Base-by-base conservation (phyloP, 2,329 filamentous ascomycete species). In the Onygenales sp. region DNA sequence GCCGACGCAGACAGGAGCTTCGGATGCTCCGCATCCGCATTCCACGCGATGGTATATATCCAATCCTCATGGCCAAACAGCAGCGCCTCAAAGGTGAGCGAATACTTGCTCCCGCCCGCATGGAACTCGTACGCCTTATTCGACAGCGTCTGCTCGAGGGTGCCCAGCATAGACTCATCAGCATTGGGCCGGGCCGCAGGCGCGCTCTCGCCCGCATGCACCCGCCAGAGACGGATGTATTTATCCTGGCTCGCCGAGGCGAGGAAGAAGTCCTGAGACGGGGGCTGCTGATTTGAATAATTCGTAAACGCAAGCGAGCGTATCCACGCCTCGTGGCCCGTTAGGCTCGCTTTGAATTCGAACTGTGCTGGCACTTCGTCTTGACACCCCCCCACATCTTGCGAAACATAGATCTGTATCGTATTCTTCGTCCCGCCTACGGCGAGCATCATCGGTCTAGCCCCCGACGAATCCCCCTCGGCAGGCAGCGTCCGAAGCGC, bases 201-300 rank as follows among this genome's bases (percentile, higher is more conserved):
- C 1, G 87, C 71, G 36, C 84, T 81, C 54, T 79, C 79, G 36
- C 88, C 88, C 56, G 80, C 75, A 58, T 87, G 87, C 37, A 98
- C 73, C 54, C 91, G 83, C 93, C 93, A 98, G 37, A 98, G 79
- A 42, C 93, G 86, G 55, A 97, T 85, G 63, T 97, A 98, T 71
- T 95, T 96, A 70, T 98, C 93, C 68, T 98, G 93, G 66, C 92
- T 97, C 21, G 91, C 91, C 9, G 92, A 97, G 0, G 92, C 89
- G 17, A 98, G 78, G 21, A 97, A 71, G 3, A 95, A 67, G 65
- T 96, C 91, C 51, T 81, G 80, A 0, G 73, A 68, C 0, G 70
- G 59, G 21, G 72, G 71, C 2, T 73, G 65, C 11, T 52, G 32
- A 3, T 27, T 27, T 27, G 21, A 27, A 8, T 36, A 34, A 39